Evolutionary conservation across 768 basidiomycete genomes (phyloP).

Genomic region (Rhizopogon salebrosus): DNA sequence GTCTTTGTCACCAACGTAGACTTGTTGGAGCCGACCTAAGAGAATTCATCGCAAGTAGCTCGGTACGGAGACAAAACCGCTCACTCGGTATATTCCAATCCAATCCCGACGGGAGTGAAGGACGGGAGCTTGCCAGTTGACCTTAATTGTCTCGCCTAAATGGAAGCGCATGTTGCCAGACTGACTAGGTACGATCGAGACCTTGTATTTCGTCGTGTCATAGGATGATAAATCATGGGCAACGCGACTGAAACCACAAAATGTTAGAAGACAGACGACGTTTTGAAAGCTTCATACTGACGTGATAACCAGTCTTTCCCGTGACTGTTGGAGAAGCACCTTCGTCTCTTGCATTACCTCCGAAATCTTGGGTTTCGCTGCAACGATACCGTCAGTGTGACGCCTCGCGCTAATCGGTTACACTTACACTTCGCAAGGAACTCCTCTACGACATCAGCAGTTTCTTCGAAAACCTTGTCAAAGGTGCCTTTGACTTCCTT

Average conservation of each 20-base stretch:
- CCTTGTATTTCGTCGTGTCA: conserved; percentile 75
- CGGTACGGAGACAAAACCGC: conserved; percentile 8
- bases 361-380: conserved; percentile 83
- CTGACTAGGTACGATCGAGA: conserved; percentile 51
- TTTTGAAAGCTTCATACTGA: conserved; percentile 33
- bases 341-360: conserved; percentile 94
- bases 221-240: conserved; percentile 76
- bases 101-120: conserved; percentile 90
- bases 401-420: too few species aligned
- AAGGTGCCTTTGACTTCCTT: conserved; percentile 91
- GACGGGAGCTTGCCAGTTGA: conserved; percentile 84
- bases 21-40: conserved; percentile 82
- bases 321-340: conserved; percentile 81
- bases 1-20: conserved; percentile 79
- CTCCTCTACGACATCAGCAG: conserved; percentile 88
- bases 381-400: conserved; percentile 6
- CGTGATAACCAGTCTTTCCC: conserved; percentile 91
- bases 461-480: conserved; percentile 94
- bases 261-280: not conserved
- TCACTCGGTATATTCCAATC: conserved; percentile 88
- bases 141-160: conserved; percentile 83
- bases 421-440: conserved; percentile 84
- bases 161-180: conserved; percentile 63
- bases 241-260: conserved; percentile 50
- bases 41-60: conserved; percentile 1